A percentile compares a stretch with the other conserved stretches of the same genome.
phyloP scores from a whole-genome alignment of 2,329 filamentous ascomycete genomes.

The Xenosphaeropsis pyriputrescens region DNA sequence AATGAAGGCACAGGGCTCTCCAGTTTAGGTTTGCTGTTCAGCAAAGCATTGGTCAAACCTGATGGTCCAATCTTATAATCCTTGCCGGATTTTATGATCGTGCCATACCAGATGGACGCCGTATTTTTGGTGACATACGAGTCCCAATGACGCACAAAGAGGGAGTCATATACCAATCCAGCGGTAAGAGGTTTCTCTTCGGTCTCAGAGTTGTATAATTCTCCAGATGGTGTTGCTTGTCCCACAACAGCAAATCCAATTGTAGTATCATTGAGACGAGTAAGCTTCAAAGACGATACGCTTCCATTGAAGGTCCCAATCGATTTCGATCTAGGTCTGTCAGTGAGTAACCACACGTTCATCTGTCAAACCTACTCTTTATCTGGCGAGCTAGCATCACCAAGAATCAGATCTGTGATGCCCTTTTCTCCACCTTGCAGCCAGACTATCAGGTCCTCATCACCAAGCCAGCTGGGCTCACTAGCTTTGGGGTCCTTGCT shows the following conservation, averaged over 20 bases:
- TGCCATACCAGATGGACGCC: constrained; percentile 60
- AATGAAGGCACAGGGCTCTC: constrained; percentile 64
- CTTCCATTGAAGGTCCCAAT: constrained; percentile 33
- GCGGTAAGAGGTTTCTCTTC: constrained; percentile 44
- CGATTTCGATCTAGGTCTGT: constrained; percentile 22
- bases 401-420: constrained; percentile 13
- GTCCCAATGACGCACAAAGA: constrained; percentile 79
- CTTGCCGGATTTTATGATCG: constrained; percentile 27
- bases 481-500: constrained; percentile 48
- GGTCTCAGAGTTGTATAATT: constrained; percentile 50
- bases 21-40: constrained; percentile 31
- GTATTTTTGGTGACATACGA: constrained; percentile 54
- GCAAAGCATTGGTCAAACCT: constrained; percentile 48
- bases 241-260: constrained; percentile 45
- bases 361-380: constrained; percentile 5
- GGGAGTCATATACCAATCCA: constrained; percentile 56
- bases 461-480: constrained; percentile 59
- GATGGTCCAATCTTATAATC: constrained; percentile 20
- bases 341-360: too few species aligned
- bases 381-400: constrained; percentile 11
- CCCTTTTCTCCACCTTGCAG: constrained; percentile 38
- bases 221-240: constrained; percentile 51
- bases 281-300: constrained; percentile 44
- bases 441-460: constrained; percentile 14
- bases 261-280: constrained; percentile 30